phyloP scores from a whole-genome alignment of 805 yeast genomes.

The Candida anglica region DNA sequence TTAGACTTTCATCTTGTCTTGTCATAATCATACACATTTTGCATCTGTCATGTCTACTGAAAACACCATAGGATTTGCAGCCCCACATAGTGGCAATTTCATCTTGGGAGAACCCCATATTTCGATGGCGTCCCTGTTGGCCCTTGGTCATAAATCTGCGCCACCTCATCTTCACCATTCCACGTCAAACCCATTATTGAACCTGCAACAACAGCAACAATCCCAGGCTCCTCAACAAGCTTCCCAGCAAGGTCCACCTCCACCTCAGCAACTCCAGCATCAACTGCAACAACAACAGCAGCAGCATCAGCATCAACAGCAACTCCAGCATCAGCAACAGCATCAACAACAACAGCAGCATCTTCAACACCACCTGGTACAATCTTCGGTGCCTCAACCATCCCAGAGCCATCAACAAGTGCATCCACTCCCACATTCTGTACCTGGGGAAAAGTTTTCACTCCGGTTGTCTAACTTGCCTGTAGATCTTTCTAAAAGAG shows the following conservation, averaged over 20 bases:
- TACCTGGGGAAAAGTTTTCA: slow-evolving; percentile 11
- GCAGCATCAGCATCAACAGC: not conserved
- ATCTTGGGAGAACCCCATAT: not conserved
- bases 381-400: slow-evolving; percentile 1
- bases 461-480: slow-evolving; percentile 58
- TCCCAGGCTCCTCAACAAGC: not conserved
- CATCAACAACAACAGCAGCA: slow-evolving; percentile 3
- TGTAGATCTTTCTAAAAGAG: slow-evolving; percentile 58
- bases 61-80: slow-evolving; percentile 3
- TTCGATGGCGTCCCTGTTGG: not conserved
- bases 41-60: slow-evolving; percentile 5
- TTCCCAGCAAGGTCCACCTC: not conserved
- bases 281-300: slow-evolving; percentile 2
- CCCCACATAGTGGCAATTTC: slow-evolving; percentile 1
- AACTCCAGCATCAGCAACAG: not conserved
- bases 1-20: too few relatives aligned
- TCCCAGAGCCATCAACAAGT: not conserved
- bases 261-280: not conserved
- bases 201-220: not conserved
- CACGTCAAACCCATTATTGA: too few relatives aligned
- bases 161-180: not conserved
- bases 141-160: not conserved
- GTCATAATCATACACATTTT: too few relatives aligned
- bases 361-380: slow-evolving; percentile 2
- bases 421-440: too few relatives aligned